phyloP scores from a whole-genome alignment of 441 rosid genomes.

The Corymbia calophylla region DNA sequence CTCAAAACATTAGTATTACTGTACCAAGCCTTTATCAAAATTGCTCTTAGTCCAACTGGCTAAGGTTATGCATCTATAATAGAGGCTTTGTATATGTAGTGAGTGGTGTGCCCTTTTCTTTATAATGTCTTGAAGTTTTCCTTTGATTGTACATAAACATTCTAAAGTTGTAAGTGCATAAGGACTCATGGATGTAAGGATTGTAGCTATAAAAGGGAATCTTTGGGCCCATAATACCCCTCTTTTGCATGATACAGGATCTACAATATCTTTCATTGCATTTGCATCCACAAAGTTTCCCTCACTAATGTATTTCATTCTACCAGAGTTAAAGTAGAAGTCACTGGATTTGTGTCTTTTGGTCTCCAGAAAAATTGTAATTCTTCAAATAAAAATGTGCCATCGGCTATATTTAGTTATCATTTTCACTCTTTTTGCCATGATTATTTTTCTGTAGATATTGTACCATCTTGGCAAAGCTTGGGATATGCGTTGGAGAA shows the following conservation, averaged over 20 bases:
- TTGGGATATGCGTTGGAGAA: conserved; percentile 84
- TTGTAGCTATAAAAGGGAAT: neutral
- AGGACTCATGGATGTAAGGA: neutral
- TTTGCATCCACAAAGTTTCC: neutral
- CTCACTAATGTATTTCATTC: neutral
- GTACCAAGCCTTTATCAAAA: neutral
- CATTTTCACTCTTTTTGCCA: neutral
- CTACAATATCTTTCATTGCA: neutral
- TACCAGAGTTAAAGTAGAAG: neutral
- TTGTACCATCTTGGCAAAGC: conserved; percentile 87
- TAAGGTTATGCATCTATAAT: neutral
- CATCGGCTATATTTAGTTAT: neutral
- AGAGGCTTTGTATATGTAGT: neutral
- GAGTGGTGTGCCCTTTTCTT: neutral
- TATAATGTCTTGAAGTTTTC: neutral
- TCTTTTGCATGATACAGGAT: neutral
- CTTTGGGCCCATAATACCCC: neutral
- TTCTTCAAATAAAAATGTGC: neutral
- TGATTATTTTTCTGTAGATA: conserved; percentile 42
- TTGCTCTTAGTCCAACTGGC: neutral
- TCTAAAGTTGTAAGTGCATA: neutral
- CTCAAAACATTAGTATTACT: neutral
- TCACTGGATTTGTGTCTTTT: neutral
- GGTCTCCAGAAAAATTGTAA: neutral
- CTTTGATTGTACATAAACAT: neutral